Percentiles rank a stretch among this genome's conserved stretches.
Conservation (phyloP, 1,139 yeast species). For the Debaryomyces udenii region DNA sequence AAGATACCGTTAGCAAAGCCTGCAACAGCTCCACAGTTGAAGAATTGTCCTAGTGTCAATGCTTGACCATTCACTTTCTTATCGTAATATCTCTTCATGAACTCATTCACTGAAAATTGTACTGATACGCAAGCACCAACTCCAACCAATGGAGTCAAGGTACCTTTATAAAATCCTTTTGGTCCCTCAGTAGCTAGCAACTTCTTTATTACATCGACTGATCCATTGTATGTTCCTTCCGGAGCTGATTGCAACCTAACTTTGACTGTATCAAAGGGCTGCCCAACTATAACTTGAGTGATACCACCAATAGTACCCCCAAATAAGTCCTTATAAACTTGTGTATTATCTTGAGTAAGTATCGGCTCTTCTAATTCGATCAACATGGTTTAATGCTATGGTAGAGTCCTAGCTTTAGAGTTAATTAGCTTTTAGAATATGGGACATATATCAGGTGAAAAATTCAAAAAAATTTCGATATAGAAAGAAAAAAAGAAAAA, state of each 20-base stretch:
- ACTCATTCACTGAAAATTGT: conserved; percentile 82
- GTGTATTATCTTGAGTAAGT: conserved; percentile 40
- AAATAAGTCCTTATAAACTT: conserved; percentile 77
- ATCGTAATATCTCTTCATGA: conserved; percentile 77
- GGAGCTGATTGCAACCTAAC: conserved; percentile 88
- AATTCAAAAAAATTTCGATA: not conserved
- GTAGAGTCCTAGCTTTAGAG: not conserved
- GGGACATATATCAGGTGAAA: not conserved
- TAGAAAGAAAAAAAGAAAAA: not conserved
- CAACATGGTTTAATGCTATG: conserved; percentile 28
- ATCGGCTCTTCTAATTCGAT: conserved; percentile 53
- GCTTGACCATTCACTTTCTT: conserved; percentile 43
- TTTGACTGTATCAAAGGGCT: conserved; percentile 93
- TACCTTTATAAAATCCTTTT: conserved; percentile 85
- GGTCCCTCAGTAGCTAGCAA: conserved; percentile 76
- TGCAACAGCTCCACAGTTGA: conserved; percentile 81
- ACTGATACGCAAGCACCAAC: conserved; percentile 94
- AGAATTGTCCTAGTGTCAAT: conserved; percentile 60
- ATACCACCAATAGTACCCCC: conserved; percentile 95
- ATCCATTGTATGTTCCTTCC: conserved; percentile 72
- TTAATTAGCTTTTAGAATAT: too few species aligned
- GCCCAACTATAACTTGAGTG: conserved; percentile 93
- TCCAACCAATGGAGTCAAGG: conserved; percentile 80
- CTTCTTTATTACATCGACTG: conserved; percentile 74
- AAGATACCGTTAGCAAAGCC: conserved; percentile 87